phyloP scores from a whole-genome alignment of 2,329 filamentous ascomycete genomes.

The Beauveria bassiana region DNA sequence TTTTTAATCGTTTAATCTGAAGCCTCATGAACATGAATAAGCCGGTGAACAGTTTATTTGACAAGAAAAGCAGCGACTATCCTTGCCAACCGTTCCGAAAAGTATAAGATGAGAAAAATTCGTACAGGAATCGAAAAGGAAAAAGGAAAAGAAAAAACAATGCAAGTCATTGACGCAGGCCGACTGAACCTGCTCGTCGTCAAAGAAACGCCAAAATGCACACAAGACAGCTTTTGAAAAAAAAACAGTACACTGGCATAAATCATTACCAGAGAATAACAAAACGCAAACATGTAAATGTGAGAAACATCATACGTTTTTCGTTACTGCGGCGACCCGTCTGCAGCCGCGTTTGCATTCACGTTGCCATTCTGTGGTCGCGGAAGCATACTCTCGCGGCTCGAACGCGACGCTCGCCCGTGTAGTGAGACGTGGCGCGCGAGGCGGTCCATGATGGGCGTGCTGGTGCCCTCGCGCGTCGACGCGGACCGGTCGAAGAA shows the following conservation, averaged over 20 bases:
- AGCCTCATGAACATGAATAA: background rate
- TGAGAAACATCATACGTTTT: background rate
- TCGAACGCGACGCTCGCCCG: conserved; percentile 25
- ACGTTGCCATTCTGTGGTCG: conserved; percentile 25
- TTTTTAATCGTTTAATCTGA: conserved; percentile 8
- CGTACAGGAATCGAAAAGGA: conserved; percentile 6
- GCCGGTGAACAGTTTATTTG: background rate
- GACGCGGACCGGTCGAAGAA: conserved; percentile 8
- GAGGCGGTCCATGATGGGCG: conserved; percentile 22
- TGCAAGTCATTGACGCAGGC: background rate
- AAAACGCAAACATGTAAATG: background rate
- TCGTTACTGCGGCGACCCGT: background rate
- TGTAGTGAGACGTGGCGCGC: conserved; percentile 23
- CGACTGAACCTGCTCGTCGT: conserved; percentile 3
- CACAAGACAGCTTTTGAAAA: background rate
- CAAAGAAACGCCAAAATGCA: background rate
- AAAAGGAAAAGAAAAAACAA: background rate
- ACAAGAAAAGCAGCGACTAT: background rate
- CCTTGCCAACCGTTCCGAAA: background rate
- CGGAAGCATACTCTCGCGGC: conserved; percentile 45
- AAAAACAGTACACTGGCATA: background rate
- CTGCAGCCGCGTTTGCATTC: background rate
- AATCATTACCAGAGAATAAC: background rate
- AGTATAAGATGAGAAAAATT: background rate
- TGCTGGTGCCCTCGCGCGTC: conserved; percentile 9